A percentile compares a stretch with the other conserved stretches of the same genome.
Evolutionary conservation across 257 asterid species (phyloP).

Genomic region (Mitragyna speciosa): DNA sequence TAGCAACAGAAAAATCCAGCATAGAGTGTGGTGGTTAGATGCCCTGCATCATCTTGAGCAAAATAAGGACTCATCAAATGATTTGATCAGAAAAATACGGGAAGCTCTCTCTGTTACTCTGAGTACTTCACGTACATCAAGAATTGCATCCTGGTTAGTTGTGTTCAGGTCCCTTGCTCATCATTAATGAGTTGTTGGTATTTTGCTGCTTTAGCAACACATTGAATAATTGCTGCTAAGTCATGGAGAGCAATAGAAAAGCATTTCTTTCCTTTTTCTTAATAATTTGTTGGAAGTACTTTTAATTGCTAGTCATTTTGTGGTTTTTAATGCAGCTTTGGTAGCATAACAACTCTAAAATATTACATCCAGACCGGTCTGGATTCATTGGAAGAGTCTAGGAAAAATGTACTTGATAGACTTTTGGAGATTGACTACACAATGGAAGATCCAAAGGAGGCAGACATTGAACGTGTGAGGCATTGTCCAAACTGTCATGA

Average conservation of each 20-base stretch:
- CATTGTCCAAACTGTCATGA: slow-evolving; percentile 73
- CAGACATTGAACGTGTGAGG: slow-evolving; percentile 77
- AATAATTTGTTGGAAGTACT: neutral
- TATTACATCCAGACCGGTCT: slow-evolving; percentile 82
- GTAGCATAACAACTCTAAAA: slow-evolving; percentile 66
- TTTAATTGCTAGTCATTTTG: neutral
- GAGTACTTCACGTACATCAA: slow-evolving; percentile 53
- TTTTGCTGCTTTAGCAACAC: neutral
- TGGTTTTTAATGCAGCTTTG: slow-evolving; percentile 55
- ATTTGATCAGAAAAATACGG: slow-evolving; percentile 67
- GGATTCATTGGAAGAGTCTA: slow-evolving; percentile 76
- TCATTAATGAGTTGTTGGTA: neutral
- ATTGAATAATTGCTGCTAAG: neutral
- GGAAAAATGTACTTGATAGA: slow-evolving; percentile 66
- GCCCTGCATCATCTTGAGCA: slow-evolving; percentile 78
- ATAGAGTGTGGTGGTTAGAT: slow-evolving; percentile 84
- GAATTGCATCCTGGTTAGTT: slow-evolving; percentile 71
- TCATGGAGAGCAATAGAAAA: neutral
- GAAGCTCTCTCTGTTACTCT: slow-evolving; percentile 71
- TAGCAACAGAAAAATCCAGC: slow-evolving; percentile 50
- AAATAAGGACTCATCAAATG: slow-evolving; percentile 59
- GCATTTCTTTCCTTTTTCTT: no score
- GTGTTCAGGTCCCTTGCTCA: slow-evolving; percentile 16
- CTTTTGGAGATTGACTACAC: slow-evolving; percentile 79
- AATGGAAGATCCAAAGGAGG: slow-evolving; percentile 82